Conservation (phyloP, 139 green algal species). For the Monoraphidium neglectum region DNA sequence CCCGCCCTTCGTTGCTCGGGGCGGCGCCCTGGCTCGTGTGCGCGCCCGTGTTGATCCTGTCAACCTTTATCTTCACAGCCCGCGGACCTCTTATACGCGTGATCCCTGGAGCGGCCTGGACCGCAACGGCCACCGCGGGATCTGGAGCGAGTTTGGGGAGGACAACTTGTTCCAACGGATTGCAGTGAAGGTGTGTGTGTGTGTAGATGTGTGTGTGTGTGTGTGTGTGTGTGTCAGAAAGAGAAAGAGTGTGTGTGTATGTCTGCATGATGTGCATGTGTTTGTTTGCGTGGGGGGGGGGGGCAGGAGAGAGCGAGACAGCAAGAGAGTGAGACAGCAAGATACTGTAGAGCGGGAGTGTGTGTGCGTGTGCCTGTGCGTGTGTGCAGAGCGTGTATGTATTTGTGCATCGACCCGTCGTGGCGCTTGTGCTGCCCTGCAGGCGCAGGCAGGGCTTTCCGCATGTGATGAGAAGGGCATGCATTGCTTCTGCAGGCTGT, state of each 20-base stretch:
- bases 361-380: no score
- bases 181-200: neutral
- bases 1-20: no score
- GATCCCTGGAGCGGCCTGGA: neutral
- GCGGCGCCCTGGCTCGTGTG: no score
- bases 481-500: neutral
- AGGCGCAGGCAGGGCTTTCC: neutral
- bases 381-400: no score
- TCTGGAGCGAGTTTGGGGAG: conserved; percentile 10
- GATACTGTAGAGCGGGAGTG: neutral
- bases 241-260: neutral
- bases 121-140: conserved; percentile 10
- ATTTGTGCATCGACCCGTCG: no score
- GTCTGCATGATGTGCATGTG: neutral
- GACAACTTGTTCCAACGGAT: conserved; percentile 20
- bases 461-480: neutral
- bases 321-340: neutral
- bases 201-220: neutral
- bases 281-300: neutral
- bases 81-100: no score
- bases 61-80: no score
- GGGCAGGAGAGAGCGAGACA: neutral
- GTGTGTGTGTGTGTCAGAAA: neutral
- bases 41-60: no score
- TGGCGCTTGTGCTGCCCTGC: neutral